Conservation (phyloP, 768 basidiomycete species). For the Suillus americanus region DNA sequence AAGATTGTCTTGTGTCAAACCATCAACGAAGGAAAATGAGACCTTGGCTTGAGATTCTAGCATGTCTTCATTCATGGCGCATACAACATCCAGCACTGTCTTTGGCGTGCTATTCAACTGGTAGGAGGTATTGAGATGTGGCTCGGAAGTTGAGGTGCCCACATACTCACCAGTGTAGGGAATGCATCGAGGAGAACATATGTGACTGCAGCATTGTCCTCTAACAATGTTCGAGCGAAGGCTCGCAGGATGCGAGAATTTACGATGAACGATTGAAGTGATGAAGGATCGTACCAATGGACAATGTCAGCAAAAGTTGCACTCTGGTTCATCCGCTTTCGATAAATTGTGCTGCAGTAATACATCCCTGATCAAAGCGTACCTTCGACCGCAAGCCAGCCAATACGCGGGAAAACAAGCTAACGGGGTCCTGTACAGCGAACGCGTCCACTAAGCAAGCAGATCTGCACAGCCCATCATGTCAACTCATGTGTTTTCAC, state of each 20-base stretch:
- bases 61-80: constrained; percentile 8
- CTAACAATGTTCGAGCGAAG: constrained; percentile 12
- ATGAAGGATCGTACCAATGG: constrained; percentile 45
- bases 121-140: constrained; percentile 8
- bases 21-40: constrained; percentile 30
- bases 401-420: constrained; percentile 38
- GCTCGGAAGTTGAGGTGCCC: neutral
- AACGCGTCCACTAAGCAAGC: constrained; percentile 54
- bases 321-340: constrained; percentile 10
- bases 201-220: constrained; percentile 10
- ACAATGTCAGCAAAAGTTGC: constrained; percentile 40
- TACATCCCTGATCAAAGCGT: constrained; percentile 22
- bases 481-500: neutral
- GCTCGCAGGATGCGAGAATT: constrained; percentile 32
- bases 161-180: constrained; percentile 22
- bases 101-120: constrained; percentile 16
- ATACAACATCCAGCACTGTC: constrained; percentile 16
- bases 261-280: constrained; percentile 57
- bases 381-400: constrained; percentile 38
- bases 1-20: constrained; percentile 25
- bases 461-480: constrained; percentile 30
- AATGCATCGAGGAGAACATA: constrained; percentile 19
- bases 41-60: constrained; percentile 8
- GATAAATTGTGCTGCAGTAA: neutral
- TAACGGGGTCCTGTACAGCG: constrained; percentile 30